Percentiles rank a stretch among this genome's conserved stretches.
Conservation (phyloP, 2,329 filamentous ascomycete species). For the Neophaeococcomyces aloes region DNA sequence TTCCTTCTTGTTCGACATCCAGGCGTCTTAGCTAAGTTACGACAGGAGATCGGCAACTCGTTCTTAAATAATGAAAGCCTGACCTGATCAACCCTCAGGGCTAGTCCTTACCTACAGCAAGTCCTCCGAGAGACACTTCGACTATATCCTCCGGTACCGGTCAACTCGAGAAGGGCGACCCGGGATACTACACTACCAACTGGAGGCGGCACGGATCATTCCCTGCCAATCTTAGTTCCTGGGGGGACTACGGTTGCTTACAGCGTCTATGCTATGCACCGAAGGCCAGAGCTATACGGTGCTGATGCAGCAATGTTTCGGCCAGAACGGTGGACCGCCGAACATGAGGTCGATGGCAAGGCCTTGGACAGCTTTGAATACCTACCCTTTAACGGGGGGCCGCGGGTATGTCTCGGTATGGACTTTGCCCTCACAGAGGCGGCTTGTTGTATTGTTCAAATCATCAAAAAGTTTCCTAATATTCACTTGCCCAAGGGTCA, state of each 20-base stretch:
- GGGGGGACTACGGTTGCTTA: conserved; percentile 26
- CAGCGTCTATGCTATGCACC: conserved; percentile 62
- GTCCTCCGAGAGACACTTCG: conserved; percentile 51
- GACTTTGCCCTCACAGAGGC: conserved; percentile 18
- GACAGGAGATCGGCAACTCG: conserved; percentile 18
- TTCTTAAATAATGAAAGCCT: too few relatives aligned
- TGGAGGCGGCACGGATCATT: conserved; percentile 13
- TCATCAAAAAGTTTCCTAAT: conserved; percentile 13
- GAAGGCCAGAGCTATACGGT: conserved; percentile 44
- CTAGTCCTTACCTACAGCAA: conserved; percentile 48
- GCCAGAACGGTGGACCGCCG: conserved; percentile 19
- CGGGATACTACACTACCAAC: conserved; percentile 38
- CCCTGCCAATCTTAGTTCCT: conserved; percentile 11
- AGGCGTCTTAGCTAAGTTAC: conserved; percentile 36
- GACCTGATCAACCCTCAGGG: conserved; percentile 11
- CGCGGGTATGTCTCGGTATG: conserved; percentile 31
- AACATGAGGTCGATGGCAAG: conserved; percentile 30
- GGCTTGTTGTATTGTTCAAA: conserved; percentile 20
- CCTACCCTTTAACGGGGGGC: conserved; percentile 31
- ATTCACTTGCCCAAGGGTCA: conserved; percentile 6
- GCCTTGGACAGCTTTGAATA: conserved; percentile 30
- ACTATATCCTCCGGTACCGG: conserved; percentile 54
- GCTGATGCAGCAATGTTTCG: conserved; percentile 30
- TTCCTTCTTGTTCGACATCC: conserved; percentile 33
- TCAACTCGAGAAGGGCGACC: conserved; percentile 53